Conservation (phyloP, 2,329 filamentous ascomycete species). For the Fusarium devonianum region DNA sequence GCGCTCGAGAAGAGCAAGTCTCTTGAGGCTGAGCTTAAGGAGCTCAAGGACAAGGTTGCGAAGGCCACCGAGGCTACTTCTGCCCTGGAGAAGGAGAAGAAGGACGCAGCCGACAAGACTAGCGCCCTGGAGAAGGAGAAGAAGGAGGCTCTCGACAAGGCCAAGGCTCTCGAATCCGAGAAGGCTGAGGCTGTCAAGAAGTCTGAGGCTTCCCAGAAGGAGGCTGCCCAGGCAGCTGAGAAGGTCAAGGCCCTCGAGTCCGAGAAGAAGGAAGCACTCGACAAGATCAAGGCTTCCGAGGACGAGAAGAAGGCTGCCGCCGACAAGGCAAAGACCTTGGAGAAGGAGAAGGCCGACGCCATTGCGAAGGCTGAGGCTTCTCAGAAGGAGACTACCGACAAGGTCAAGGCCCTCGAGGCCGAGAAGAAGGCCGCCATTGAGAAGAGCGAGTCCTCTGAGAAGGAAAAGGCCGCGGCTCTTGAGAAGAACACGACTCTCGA, state of each 20-base stretch:
- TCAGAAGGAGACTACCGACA: constrained; percentile 27
- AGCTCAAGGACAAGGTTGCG: constrained; percentile 31
- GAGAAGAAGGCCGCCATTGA: constrained; percentile 7
- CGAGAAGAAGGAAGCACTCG: constrained; percentile 12
- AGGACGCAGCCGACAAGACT: constrained; percentile 13
- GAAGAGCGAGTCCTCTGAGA: constrained; percentile 17
- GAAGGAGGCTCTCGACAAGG: constrained; percentile 16
- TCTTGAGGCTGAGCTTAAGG: constrained; percentile 27
- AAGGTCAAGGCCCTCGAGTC: constrained; percentile 12
- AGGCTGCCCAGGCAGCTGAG: constrained; percentile 4
- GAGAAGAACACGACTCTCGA: constrained; percentile 32
- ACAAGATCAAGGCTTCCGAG: constrained; percentile 11
- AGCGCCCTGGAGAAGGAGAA: constrained; percentile 29
- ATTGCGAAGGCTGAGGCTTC: not conserved
- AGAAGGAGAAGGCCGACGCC: constrained; percentile 1
- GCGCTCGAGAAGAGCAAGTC: constrained; percentile 30
- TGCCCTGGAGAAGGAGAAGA: constrained; percentile 13
- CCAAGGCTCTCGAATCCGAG: constrained; percentile 4
- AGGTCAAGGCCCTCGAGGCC: constrained; percentile 22
- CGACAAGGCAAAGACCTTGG: constrained; percentile 20
- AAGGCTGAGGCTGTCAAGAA: constrained; percentile 18
- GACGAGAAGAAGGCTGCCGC: constrained; percentile 26
- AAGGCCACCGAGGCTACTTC: constrained; percentile 17
- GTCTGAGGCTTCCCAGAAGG: constrained; percentile 17
- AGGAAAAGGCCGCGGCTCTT: constrained; percentile 15